These are phyloP conservation scores for Anisogramma anomala DNA, from an alignment of 2,329 filamentous ascomycete species.

Conservation along the genomic window DNA sequence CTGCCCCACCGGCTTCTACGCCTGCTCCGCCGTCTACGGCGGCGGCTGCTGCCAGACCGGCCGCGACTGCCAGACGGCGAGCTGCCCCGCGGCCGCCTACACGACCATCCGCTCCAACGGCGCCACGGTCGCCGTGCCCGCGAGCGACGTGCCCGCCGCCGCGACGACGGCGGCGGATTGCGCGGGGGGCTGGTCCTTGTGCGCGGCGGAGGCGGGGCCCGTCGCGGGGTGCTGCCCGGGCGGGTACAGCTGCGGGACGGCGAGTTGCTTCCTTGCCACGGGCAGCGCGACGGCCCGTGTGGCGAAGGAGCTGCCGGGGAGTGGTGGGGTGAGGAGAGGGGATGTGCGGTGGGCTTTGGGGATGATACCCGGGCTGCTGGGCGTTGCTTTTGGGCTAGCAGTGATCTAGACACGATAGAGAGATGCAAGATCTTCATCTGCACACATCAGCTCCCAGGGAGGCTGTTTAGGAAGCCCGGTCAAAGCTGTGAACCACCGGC, in stretches of 20 bases:
- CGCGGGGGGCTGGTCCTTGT: slow-evolving; percentile 70
- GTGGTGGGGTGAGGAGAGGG: neutral
- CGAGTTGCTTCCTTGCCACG: slow-evolving; percentile 53
- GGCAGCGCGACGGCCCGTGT: slow-evolving; percentile 44
- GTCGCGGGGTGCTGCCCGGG: slow-evolving; percentile 75
- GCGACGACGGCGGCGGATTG: slow-evolving; percentile 41
- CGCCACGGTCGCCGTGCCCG: slow-evolving; percentile 59
- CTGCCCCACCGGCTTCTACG: slow-evolving; percentile 87
- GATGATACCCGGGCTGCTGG: slow-evolving; percentile 8
- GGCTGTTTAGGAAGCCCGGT: too few relatives aligned
- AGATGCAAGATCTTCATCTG: too few relatives aligned
- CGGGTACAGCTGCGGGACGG: slow-evolving; percentile 61
- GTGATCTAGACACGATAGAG: slow-evolving; percentile 5
- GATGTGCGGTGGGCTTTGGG: neutral
- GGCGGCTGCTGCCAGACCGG: slow-evolving; percentile 81
- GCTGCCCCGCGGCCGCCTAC: slow-evolving; percentile 51
- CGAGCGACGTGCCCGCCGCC: slow-evolving; percentile 32
- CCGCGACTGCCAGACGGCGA: slow-evolving; percentile 69
- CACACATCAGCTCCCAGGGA: too few relatives aligned
- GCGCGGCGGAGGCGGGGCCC: slow-evolving; percentile 41
- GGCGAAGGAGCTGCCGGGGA: slow-evolving; percentile 37
- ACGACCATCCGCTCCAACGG: slow-evolving; percentile 58
- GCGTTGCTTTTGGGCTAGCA: slow-evolving; percentile 7
- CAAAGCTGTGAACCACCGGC: too few relatives aligned
- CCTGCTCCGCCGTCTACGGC: slow-evolving; percentile 73